A percentile compares a stretch with the other conserved stretches of the same genome.
Evolutionary conservation across 495 filamentous ascomycete species (phyloP).

Genomic region (Sphaerosporella brunnea): DNA sequence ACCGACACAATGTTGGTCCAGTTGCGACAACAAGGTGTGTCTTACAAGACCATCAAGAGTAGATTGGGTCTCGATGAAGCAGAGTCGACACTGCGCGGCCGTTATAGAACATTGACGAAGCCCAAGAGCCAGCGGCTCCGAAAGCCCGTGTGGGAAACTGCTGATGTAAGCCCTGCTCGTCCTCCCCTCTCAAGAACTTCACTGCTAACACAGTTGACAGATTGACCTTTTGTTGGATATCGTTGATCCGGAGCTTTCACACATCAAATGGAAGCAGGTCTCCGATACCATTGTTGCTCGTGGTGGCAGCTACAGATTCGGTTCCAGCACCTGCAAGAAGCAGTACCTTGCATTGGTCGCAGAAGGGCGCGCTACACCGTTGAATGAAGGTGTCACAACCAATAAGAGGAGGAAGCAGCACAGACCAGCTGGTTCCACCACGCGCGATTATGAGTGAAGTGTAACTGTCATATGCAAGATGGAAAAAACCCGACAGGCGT

Average conservation of each 20-base stretch:
- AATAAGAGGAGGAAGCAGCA: constrained; percentile 7
- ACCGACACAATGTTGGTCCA: constrained; percentile 50
- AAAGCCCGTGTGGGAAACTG: constrained; percentile 57
- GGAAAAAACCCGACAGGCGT: constrained; percentile 4
- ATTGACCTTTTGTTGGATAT: constrained; percentile 15
- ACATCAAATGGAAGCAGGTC: constrained; percentile 70
- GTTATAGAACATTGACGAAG: constrained; percentile 66
- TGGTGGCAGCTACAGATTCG: constrained; percentile 71
- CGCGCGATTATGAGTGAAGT: not conserved
- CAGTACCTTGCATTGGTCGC: constrained; percentile 44
- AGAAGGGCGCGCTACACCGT: constrained; percentile 12
- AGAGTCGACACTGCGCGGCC: constrained; percentile 72
- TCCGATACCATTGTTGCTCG: constrained; percentile 48
- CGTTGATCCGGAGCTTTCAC: constrained; percentile 24
- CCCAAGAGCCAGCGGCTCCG: constrained; percentile 51
- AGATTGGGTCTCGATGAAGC: constrained; percentile 52
- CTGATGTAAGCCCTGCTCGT: constrained; percentile 48
- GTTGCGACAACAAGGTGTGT: constrained; percentile 44
- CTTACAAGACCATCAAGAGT: constrained; percentile 62
- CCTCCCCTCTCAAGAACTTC: constrained; percentile 5
- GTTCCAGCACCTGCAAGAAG: constrained; percentile 74
- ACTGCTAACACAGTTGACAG: constrained; percentile 5
- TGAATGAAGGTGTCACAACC: constrained; percentile 5
- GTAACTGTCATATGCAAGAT: not conserved
- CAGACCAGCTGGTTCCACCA: not conserved